Conservation (phyloP, 2,329 filamentous ascomycete species). For the Colletotrichum tamarilloi region DNA sequence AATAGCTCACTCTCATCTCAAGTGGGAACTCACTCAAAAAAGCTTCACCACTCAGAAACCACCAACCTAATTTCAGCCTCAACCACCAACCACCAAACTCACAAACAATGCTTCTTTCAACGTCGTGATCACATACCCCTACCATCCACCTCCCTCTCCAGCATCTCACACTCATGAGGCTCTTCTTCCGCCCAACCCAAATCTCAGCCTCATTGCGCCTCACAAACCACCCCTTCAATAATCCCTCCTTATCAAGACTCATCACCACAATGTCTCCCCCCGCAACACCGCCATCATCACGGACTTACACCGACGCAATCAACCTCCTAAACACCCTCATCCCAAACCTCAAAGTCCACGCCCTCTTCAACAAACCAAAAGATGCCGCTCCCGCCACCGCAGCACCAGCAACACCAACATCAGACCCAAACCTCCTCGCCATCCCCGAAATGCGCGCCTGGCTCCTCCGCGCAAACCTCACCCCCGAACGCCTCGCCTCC, state of each 20-base stretch:
- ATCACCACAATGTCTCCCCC: conserved; percentile 23
- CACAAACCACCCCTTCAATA: neutral
- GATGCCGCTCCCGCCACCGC: neutral
- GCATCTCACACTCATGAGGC: neutral
- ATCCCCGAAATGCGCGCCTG: conserved; percentile 85
- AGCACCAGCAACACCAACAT: neutral
- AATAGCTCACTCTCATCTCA: neutral
- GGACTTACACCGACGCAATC: conserved; percentile 35
- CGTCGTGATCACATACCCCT: neutral
- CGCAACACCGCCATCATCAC: no score
- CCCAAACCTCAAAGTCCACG: conserved; percentile 34
- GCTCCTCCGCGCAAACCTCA: conserved; percentile 80
- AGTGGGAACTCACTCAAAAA: conserved; percentile 12
- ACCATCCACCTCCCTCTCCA: neutral
- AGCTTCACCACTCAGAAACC: conserved; percentile 2
- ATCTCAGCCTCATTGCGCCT: neutral
- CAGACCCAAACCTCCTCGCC: conserved; percentile 48
- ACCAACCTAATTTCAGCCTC: conserved; percentile 21
- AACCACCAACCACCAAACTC: neutral
- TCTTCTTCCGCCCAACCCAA: neutral
- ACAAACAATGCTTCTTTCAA: conserved; percentile 2
- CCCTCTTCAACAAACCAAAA: conserved; percentile 29
- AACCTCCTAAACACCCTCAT: conserved; percentile 34
- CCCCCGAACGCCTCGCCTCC: conserved; percentile 53
- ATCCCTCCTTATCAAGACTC: neutral